These are phyloP conservation scores for Trypanosoma vivax DNA, from an alignment of 208 protist species.

Conservation along the genomic window DNA sequence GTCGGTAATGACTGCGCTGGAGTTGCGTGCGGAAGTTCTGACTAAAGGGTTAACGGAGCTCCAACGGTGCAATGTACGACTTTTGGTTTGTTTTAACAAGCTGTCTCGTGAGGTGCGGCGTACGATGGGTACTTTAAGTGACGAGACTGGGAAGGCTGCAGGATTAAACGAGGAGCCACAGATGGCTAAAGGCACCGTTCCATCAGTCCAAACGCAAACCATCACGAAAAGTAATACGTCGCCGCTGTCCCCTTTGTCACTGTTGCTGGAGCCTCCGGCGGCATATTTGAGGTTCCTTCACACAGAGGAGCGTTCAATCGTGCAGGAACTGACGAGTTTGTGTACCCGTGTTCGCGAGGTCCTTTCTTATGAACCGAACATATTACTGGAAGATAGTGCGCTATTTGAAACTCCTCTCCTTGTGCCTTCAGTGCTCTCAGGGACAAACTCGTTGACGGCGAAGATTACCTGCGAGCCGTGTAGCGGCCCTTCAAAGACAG, in stretches of 20 bases:
- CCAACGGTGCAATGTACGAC: conserved; percentile 11
- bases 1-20: conserved; percentile 5
- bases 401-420: conserved; percentile 18
- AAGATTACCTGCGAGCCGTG: no score
- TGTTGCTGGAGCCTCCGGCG: background rate
- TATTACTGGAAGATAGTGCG: conserved; percentile 12
- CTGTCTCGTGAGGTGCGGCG: conserved; percentile 15
- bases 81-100: conserved; percentile 7
- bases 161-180: conserved; percentile 1
- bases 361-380: background rate
- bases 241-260: background rate
- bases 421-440: conserved; percentile 1
- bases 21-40: conserved; percentile 9
- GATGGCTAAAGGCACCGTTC: background rate
- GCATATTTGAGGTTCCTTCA: conserved; percentile 12
- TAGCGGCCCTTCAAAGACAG: no score
- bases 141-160: background rate
- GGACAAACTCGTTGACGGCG: no score
- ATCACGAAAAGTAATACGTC: background rate
- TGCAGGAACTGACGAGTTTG: conserved; percentile 15
- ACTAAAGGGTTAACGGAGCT: conserved; percentile 19
- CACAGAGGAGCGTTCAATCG: conserved; percentile 14
- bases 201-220: background rate
- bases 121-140: conserved; percentile 5
- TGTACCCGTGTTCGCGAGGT: conserved; percentile 9